Evolutionary conservation across 176 grass and related monocot species (phyloP).

Genomic region (Neostapfia colusana): DNA sequence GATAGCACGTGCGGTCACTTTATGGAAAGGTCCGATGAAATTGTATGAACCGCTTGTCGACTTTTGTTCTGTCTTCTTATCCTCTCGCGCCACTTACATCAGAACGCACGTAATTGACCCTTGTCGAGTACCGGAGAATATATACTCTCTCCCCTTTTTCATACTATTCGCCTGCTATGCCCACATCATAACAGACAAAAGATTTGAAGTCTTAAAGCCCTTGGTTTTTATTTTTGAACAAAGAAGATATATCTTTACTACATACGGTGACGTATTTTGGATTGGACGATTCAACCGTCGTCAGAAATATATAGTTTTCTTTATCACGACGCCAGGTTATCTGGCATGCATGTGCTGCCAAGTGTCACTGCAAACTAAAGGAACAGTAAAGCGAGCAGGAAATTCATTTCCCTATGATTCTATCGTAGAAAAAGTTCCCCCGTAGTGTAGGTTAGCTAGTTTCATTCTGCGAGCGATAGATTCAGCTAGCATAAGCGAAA

Average conservation of each 20-base stretch:
- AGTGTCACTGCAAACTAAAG: background rate
- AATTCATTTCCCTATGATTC: background rate
- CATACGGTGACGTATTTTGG: too few species aligned
- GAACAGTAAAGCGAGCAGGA: background rate
- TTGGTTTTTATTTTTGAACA: too few species aligned
- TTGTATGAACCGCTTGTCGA: background rate
- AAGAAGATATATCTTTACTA: too few species aligned
- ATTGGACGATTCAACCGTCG: too few species aligned
- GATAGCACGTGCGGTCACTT: background rate
- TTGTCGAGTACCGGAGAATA: too few species aligned
- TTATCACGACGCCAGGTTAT: background rate
- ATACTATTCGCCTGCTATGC: too few species aligned
- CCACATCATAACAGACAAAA: too few species aligned
- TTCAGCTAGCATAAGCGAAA: background rate
- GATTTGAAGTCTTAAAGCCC: too few species aligned
- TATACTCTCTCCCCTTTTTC: too few species aligned
- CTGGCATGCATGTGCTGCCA: background rate
- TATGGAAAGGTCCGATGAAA: background rate
- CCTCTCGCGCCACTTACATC: background rate
- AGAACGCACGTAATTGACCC: too few species aligned
- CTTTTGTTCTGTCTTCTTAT: background rate
- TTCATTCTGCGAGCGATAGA: background rate
- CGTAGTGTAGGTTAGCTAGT: background rate
- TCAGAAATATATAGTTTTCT: background rate
- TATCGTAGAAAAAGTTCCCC: background rate